phyloP scores from a whole-genome alignment of 345 rosid species.

The Anacardium occidentale region DNA sequence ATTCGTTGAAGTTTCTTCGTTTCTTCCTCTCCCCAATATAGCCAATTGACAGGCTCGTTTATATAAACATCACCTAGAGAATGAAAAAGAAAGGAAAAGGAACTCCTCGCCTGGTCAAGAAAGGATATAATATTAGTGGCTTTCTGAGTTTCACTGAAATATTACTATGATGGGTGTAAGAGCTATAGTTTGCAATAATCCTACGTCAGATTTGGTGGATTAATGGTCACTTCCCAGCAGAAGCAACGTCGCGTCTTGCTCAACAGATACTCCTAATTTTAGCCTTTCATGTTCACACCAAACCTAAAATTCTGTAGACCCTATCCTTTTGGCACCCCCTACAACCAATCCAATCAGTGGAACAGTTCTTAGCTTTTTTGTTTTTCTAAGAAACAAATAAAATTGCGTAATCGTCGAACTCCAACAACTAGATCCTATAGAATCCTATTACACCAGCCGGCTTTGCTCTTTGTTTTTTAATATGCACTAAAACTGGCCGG shows the following conservation, averaged over 20 bases:
- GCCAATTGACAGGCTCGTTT: constrained; percentile 27
- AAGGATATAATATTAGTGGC: constrained; percentile 17
- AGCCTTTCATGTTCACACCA: constrained; percentile 25
- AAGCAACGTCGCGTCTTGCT: constrained; percentile 38
- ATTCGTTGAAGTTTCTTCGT: constrained; percentile 25
- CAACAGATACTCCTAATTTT: constrained; percentile 19
- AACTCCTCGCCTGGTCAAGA: constrained; percentile 25
- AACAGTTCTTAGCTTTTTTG: background rate
- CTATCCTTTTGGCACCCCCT: constrained; percentile 10
- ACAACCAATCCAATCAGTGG: constrained; percentile 32
- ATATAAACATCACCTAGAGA: constrained; percentile 18
- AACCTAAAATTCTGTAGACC: constrained; percentile 17
- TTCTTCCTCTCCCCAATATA: constrained; percentile 20
- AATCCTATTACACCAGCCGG: constrained; percentile 56
- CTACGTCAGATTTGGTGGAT: constrained; percentile 35
- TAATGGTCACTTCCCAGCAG: constrained; percentile 37
- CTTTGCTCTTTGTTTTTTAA: constrained; percentile 29
- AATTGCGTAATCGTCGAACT: constrained; percentile 38
- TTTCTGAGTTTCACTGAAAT: background rate
- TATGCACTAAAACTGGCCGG: constrained; percentile 18
- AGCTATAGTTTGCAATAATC: constrained; percentile 14
- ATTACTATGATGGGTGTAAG: constrained; percentile 27
- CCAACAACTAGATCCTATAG: constrained; percentile 43
- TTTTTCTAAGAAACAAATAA: background rate
- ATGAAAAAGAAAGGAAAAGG: background rate